Evolutionary conservation across 331 rosid genomes (phyloP), one percentile per base, ranked within the genome.

Genomic region (Malus hybrid): DNA sequence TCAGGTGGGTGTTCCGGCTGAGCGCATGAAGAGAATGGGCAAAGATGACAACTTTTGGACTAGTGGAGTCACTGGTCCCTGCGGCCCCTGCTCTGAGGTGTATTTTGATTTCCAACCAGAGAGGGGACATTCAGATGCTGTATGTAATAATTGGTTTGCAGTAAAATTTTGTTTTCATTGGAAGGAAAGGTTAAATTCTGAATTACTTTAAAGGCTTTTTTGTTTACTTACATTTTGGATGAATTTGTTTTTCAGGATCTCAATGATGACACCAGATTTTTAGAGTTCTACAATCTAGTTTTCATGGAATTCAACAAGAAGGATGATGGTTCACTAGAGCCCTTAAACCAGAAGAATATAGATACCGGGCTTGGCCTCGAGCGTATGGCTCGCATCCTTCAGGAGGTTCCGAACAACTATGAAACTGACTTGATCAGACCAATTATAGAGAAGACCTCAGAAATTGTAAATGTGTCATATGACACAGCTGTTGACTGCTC

Each of bases 341-440:
- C 97, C 72, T 88, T 93, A 57, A 89, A 89, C 77, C 91, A 93
- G 82, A 93, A 87, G 88, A 89, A 89, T 75, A 93, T 93, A 72
- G 96, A 93, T 78, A 93, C 97, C 18, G 98, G 98, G 58, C 96
- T 93, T 67, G 97, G 98, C 78, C 84, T 93, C 34, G 98, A 93
- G 89, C 98, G 94, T 48, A 57, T 93, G 91, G 97, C 97, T 78
- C 83, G 94, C 63, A 93, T 93, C 79, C 96, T 93, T 75, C 98
- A 93, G 84, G 94, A 93, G 98, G 97, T 89, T 82, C 88, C 98
- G 24, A 93, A 89, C 88, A 89, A 88, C 74, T 91, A 88, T 71
- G 96, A 93, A 86, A 93, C 94, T 67, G 97, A 93, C 84, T 85
- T 93, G 85, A 93, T 93, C 79, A 90, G 88, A 83, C 96, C 98